Base-by-base conservation (phyloP, 1,139 yeast species). In the Yamadazyma spencermartinsiae region DNA sequence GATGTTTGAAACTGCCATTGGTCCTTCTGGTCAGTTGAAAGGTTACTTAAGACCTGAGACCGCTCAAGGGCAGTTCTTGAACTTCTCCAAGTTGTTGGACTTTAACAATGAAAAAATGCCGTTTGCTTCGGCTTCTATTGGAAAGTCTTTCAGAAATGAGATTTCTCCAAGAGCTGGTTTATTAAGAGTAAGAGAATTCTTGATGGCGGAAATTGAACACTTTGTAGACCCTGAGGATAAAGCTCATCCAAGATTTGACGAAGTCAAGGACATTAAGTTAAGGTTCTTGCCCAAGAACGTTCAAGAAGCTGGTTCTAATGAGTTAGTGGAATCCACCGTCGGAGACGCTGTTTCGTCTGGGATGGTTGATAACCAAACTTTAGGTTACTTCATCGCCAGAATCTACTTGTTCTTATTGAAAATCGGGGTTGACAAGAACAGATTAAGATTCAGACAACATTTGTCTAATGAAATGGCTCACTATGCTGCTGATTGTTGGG, bases 401-500 rank as follows among this genome's bases (percentile, higher is more conserved):
- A 92, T 94, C 57, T 87, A 83, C 68, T 68, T 72, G 54, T 94
- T 92, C 68, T 77, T 94, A 65, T 60, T 72, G 50, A 87, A 86
- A 62, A 88, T 94, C 59, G 99, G 99, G 72, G 89, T 90, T 48
- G 90, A 92, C 62, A 74, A 83, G 44, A 62, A 70, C 40, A 82
- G 89, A 60, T 70, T 92, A 65, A 82, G 99, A 68, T 94, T 94
- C 79, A 86, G 99, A 76, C 98, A 94, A 73, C 99, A 94, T 70
- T 84, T 94, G 95, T 75, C 82, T 52, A 94, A 92, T 63, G 99
- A 94, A 73, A 94, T 94, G 99, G 99, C 99, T 18, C 99, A 94
- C 65, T 94, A 94, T 63, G 98, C 98, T 43, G 83, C 96, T 51
- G 99, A 94, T 70, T 94, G 99, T 75, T 94, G 99, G 99, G 99